Evolutionary conservation across 75 land plant species (phyloP).

Genomic region (Gnetum montanum): DNA sequence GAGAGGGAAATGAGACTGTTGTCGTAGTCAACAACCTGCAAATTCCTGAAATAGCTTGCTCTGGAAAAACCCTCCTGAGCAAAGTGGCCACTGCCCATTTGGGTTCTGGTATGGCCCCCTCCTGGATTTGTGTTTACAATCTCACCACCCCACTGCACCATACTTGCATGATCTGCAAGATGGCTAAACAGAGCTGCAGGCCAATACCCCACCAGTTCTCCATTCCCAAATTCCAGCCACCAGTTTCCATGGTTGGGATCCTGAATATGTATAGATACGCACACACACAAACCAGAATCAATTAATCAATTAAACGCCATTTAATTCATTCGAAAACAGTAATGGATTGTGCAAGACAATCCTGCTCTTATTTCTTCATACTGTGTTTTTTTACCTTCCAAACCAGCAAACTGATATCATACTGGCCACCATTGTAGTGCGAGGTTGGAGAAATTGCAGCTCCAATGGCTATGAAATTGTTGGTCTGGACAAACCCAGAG

Average conservation of each 20-base stretch:
- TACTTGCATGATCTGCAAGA: conserved; percentile 44
- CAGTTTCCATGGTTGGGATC: conserved; percentile 85
- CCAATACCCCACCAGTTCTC: conserved; percentile 79
- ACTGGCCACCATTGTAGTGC: conserved; percentile 50
- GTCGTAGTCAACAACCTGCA: conserved; percentile 68
- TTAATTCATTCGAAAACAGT: too few species aligned
- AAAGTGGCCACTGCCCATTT: conserved; percentile 93
- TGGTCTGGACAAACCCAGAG: conserved; percentile 90
- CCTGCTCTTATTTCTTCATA: background rate
- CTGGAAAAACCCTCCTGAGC: conserved; percentile 63
- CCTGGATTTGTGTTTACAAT: conserved; percentile 32
- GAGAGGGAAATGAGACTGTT: conserved; percentile 39
- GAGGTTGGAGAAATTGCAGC: conserved; percentile 82
- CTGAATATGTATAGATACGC: conserved; percentile 22
- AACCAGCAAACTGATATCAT: conserved; percentile 66
- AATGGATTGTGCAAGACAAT: too few species aligned
- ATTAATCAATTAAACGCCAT: too few species aligned
- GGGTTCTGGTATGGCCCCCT: conserved; percentile 63
- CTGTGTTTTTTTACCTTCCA: conserved; percentile 64
- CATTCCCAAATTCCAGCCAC: conserved; percentile 78
- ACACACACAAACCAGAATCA: background rate
- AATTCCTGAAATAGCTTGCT: conserved; percentile 69
- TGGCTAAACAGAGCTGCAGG: conserved; percentile 68
- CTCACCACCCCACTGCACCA: conserved; percentile 80
- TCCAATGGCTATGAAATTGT: conserved; percentile 72